phyloP scores from a whole-genome alignment of 805 yeast species.

The Suhomyces canberraensis region DNA sequence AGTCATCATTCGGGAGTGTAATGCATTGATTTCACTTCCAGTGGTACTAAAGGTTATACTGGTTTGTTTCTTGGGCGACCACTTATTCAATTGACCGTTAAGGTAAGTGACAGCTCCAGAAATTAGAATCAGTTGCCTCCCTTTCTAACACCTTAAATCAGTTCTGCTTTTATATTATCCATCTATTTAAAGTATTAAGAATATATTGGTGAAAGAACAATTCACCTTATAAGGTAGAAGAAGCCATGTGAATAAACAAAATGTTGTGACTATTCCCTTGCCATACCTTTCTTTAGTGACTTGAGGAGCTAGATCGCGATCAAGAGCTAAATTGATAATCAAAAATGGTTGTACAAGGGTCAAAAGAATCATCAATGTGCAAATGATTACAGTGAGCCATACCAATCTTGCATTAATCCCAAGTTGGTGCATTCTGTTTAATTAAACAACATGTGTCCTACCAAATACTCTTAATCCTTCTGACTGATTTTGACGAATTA shows the following conservation, averaged over 20 bases:
- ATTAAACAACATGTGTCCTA: no score
- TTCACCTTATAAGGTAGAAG: slow-evolving; percentile 30
- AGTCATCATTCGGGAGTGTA: no score
- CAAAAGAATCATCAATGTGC: slow-evolving; percentile 35
- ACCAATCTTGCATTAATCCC: slow-evolving; percentile 24
- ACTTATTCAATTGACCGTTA: no score
- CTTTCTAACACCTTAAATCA: slow-evolving; percentile 27
- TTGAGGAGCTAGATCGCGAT: slow-evolving; percentile 24
- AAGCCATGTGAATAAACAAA: slow-evolving; percentile 30
- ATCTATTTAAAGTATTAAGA: no score
- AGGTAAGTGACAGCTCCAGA: no score
- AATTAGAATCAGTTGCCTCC: slow-evolving; percentile 47
- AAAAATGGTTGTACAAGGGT: slow-evolving; percentile 44
- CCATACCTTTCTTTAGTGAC: neutral
- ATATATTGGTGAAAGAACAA: slow-evolving; percentile 28
- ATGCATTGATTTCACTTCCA: no score
- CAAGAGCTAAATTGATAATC: slow-evolving; percentile 28
- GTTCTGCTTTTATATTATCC: no score
- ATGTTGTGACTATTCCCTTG: neutral
- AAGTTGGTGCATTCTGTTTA: no score
- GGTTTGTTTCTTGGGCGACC: no score
- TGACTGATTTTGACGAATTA: no score
- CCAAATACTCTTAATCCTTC: no score
- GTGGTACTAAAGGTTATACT: no score
- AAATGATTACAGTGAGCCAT: slow-evolving; percentile 39